These are phyloP conservation scores for Acrocalymma vagum DNA, from an alignment of 2,329 filamentous ascomycete genomes.

Conservation along the genomic window DNA sequence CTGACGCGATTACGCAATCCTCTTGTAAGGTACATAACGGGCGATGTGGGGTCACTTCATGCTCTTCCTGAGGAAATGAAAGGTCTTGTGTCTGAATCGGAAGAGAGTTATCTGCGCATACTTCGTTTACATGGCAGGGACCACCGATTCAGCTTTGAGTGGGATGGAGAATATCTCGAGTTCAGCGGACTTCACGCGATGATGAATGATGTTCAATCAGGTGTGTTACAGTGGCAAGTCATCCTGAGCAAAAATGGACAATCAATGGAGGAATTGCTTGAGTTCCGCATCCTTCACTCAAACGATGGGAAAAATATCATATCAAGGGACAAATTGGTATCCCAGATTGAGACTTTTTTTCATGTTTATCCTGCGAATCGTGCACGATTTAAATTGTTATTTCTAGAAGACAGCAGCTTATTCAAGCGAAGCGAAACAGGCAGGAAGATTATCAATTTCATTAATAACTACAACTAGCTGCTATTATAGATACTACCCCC, in stretches of 20 bases:
- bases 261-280: slow-evolving; percentile 1
- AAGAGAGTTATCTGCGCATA: not conserved
- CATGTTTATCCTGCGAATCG: slow-evolving; percentile 4
- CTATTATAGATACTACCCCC: too few relatives aligned
- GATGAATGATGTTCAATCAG: slow-evolving; percentile 1
- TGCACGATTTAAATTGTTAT: slow-evolving; percentile 2
- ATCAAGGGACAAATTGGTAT: slow-evolving; percentile 1
- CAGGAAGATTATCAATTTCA: slow-evolving; percentile 2
- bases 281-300: slow-evolving; percentile 1
- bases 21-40: slow-evolving; percentile 4
- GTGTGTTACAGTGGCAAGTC: slow-evolving; percentile 4
- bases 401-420: slow-evolving; percentile 1
- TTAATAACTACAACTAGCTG: slow-evolving; percentile 6
- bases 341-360: slow-evolving; percentile 2
- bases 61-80: not conserved
- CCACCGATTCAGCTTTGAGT: slow-evolving; percentile 3
- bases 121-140: slow-evolving; percentile 3
- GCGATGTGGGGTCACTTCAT: slow-evolving; percentile 4
- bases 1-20: slow-evolving; percentile 3
- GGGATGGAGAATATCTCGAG: slow-evolving; percentile 3
- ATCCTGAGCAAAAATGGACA: not conserved
- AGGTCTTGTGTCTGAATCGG: not conserved
- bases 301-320: slow-evolving; percentile 2
- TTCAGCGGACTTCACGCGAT: slow-evolving; percentile 1
- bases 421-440: slow-evolving; percentile 2